Conservation (phyloP, 208 protist genomes). For the Trichomonas tenax region DNA sequence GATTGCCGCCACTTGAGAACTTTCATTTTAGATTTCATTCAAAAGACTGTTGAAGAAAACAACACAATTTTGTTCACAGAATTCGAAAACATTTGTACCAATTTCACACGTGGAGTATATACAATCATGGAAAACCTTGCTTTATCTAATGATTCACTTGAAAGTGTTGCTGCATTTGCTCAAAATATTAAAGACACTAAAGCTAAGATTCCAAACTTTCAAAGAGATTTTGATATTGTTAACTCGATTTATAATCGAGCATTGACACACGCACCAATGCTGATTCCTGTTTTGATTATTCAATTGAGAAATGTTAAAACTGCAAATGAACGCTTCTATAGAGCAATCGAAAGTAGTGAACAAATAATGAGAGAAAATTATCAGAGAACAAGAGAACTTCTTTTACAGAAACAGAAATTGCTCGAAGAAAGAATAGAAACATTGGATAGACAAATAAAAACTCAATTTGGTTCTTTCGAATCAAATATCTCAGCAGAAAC, state of each 20-base stretch:
- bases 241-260: not conserved
- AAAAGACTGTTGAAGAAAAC: not conserved
- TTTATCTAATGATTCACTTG: not conserved
- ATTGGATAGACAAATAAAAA: not conserved
- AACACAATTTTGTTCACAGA: not conserved
- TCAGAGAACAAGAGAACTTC: not conserved
- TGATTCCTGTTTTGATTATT: not conserved
- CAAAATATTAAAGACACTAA: not conserved
- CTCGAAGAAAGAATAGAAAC: not conserved
- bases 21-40: not conserved
- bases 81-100: not conserved
- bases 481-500: not conserved
- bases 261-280: not conserved
- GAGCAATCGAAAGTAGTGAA: not conserved
- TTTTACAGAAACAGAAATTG: not conserved
- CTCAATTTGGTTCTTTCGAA: not conserved
- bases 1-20: not conserved
- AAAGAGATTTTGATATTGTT: not conserved
- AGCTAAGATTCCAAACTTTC: not conserved
- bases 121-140: not conserved
- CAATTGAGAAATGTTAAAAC: not conserved
- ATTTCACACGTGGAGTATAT: not conserved
- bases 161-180: not conserved
- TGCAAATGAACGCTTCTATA: not conserved
- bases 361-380: not conserved